These are phyloP conservation scores for Agrocybe pediades DNA, from an alignment of 768 basidiomycete species.

Conservation along the genomic window DNA sequence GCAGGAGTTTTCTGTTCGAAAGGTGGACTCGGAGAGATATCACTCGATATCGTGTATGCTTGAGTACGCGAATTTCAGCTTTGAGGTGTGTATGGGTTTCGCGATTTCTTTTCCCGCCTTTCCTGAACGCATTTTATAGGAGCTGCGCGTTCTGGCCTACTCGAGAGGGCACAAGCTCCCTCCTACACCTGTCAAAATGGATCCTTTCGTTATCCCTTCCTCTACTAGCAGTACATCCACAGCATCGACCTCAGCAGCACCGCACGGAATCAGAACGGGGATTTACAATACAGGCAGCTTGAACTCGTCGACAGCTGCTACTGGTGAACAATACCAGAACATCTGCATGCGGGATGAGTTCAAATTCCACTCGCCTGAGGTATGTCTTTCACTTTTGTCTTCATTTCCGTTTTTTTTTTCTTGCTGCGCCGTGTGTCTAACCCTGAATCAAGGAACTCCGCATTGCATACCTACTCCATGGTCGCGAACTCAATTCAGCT, in stretches of 20 bases:
- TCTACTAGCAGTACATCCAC: too few species aligned
- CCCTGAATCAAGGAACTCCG: conserved; percentile 46
- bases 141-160: conserved; percentile 45
- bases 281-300: too few species aligned
- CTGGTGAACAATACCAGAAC: too few species aligned
- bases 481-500: conserved; percentile 47
- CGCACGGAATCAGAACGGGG: too few species aligned
- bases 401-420: too few species aligned
- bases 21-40: conserved; percentile 26
- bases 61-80: conserved; percentile 35
- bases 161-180: conserved; percentile 33
- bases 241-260: neutral
- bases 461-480: conserved; percentile 40
- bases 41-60: conserved; percentile 42
- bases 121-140: conserved; percentile 36
- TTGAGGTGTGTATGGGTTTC: conserved; percentile 37
- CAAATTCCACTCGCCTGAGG: conserved; percentile 60
- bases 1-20: conserved; percentile 18
- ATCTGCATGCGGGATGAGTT: too few species aligned
- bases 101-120: neutral
- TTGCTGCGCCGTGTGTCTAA: neutral
- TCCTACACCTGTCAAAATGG: conserved; percentile 26
- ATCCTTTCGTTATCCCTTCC: conserved; percentile 21
- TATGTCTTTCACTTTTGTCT: too few species aligned
- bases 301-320: too few species aligned